phyloP scores from a whole-genome alignment of 176 grass and related monocot species.

The maize (Zea mays) region DNA sequence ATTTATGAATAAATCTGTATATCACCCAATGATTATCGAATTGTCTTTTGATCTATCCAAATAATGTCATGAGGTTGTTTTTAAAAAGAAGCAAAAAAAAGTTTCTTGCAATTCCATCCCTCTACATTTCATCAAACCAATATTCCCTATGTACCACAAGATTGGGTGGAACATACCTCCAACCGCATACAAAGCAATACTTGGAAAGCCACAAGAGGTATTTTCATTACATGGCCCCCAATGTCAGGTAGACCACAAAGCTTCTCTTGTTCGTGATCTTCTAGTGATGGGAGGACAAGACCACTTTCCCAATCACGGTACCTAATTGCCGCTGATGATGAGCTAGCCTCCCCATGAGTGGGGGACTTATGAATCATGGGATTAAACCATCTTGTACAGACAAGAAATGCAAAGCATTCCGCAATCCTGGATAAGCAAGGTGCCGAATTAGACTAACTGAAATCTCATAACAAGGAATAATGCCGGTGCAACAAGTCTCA shows the following conservation, averaged over 20 bases:
- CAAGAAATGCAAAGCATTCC: constrained; percentile 92
- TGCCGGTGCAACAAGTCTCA: constrained; percentile 37
- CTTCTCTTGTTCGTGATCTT: constrained; percentile 73
- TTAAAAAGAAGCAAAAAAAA: neutral
- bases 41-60: constrained; percentile 14
- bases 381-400: constrained; percentile 97
- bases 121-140: neutral
- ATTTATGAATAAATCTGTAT: neutral
- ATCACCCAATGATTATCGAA: neutral
- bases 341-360: constrained; percentile 67
- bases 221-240: constrained; percentile 94
- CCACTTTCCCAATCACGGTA: constrained; percentile 91
- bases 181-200: constrained; percentile 91
- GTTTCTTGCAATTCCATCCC: neutral
- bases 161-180: constrained; percentile 58
- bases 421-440: constrained; percentile 70
- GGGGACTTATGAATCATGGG: constrained; percentile 84
- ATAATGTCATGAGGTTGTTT: neutral
- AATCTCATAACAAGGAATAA: constrained; percentile 34
- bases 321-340: constrained; percentile 69
- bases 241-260: constrained; percentile 85
- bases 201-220: constrained; percentile 87
- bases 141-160: constrained; percentile 7
- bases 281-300: constrained; percentile 67
- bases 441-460: constrained; percentile 36